Conservation (phyloP, 441 rosid species). For the Erysimum cheiri region DNA sequence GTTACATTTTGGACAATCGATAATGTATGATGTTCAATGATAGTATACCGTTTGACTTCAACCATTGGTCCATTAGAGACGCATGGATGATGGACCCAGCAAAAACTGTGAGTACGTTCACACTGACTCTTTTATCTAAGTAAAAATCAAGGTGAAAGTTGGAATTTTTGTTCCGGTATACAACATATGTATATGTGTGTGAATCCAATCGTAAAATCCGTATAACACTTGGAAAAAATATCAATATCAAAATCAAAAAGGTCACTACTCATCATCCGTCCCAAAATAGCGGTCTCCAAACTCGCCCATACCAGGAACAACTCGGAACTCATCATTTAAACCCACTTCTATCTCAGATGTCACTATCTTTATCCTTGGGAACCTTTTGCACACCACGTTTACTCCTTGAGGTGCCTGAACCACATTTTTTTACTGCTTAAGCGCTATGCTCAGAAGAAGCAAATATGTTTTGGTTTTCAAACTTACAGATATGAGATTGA, state of each 20-base stretch:
- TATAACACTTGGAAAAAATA: background rate
- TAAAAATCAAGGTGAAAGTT: background rate
- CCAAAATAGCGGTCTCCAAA: constrained; percentile 98
- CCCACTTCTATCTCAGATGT: constrained; percentile 94
- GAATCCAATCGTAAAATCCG: constrained; percentile 15
- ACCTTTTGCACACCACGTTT: constrained; percentile 88
- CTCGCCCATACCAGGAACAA: constrained; percentile 97
- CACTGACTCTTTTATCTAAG: background rate
- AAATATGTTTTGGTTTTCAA: background rate
- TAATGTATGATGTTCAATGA: too few relatives aligned
- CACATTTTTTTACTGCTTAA: constrained; percentile 1
- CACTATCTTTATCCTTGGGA: constrained; percentile 90
- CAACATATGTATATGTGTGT: background rate
- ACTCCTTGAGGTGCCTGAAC: constrained; percentile 97
- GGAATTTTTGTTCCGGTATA: constrained; percentile 4
- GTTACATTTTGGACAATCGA: too few relatives aligned
- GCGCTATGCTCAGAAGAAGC: background rate
- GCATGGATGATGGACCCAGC: too few relatives aligned
- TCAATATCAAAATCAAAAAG: background rate
- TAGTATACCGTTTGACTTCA: too few relatives aligned
- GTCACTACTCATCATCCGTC: constrained; percentile 75
- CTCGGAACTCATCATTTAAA: constrained; percentile 81
- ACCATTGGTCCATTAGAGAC: too few relatives aligned
- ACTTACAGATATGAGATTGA: constrained; percentile 93
- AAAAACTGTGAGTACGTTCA: background rate